These are phyloP conservation scores for Leishmania major DNA, from an alignment of 208 protist species.

Conservation along the genomic window DNA sequence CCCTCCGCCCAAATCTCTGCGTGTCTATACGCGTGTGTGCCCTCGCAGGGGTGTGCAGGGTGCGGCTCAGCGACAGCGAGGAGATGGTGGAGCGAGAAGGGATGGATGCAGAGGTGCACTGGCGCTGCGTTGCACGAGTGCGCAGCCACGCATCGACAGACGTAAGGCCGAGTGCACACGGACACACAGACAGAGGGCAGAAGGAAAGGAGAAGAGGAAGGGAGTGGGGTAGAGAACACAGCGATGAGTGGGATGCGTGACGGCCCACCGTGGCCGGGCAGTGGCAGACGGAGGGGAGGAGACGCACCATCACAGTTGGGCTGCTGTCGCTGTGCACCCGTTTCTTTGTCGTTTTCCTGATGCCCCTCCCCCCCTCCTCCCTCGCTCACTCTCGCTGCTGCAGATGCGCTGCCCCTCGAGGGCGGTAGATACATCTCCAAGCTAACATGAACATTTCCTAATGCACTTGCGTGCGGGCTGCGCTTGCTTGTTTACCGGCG, in stretches of 20 bases:
- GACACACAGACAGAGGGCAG: neutral
- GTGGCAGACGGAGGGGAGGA: neutral
- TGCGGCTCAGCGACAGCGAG: too few species aligned
- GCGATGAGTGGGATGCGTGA: neutral
- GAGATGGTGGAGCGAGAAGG: too few species aligned
- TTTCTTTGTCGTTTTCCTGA: too few species aligned
- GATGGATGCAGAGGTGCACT: too few species aligned
- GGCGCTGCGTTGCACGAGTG: too few species aligned
- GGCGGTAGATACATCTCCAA: neutral
- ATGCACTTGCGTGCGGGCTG: neutral
- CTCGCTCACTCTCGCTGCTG: neutral
- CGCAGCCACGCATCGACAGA: too few species aligned
- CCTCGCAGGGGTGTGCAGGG: too few species aligned
- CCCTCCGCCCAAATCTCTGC: too few species aligned
- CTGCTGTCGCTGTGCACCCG: neutral
- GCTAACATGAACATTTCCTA: neutral
- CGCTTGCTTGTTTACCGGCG: neutral
- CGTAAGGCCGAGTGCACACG: too few species aligned
- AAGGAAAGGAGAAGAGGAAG: neutral
- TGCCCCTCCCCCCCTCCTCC: neutral
- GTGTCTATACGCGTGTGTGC: neutral
- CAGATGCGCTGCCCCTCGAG: neutral
- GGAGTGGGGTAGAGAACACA: too few species aligned
- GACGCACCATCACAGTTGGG: neutral
- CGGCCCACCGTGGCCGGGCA: too few species aligned